Evolutionary conservation across 768 basidiomycete genomes (phyloP).

Genomic region (Suillus hirtellus): DNA sequence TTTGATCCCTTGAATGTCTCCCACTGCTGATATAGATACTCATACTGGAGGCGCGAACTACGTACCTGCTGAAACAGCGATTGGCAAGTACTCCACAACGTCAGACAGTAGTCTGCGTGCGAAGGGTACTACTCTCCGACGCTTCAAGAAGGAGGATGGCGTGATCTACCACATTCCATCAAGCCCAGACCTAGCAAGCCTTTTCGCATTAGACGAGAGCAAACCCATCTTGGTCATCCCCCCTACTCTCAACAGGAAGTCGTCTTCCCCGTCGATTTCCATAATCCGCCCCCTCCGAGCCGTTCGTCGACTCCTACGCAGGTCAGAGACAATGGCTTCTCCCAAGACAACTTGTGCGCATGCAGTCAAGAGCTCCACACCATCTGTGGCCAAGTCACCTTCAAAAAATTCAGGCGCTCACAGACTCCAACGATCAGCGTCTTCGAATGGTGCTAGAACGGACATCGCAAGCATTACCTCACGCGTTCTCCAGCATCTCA

Average conservation of each 20-base stretch:
- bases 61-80: neutral
- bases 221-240: neutral
- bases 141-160: slow-evolving; percentile 1
- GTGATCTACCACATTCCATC: neutral
- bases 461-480: neutral
- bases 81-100: neutral
- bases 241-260: neutral
- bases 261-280: neutral
- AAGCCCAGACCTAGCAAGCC: neutral
- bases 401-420: neutral
- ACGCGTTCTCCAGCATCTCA: neutral
- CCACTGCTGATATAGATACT: neutral
- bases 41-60: neutral
- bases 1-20: neutral
- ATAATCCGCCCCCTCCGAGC: neutral
- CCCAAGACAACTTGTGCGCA: neutral
- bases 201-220: neutral
- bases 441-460: neutral
- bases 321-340: neutral
- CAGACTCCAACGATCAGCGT: neutral
- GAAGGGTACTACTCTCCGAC: neutral
- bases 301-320: neutral
- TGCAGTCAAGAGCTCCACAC: neutral
- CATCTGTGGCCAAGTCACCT: neutral
- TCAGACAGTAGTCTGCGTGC: neutral